Conservation (phyloP, 305 asterid genomes). For the Solanum chacoense region DNA sequence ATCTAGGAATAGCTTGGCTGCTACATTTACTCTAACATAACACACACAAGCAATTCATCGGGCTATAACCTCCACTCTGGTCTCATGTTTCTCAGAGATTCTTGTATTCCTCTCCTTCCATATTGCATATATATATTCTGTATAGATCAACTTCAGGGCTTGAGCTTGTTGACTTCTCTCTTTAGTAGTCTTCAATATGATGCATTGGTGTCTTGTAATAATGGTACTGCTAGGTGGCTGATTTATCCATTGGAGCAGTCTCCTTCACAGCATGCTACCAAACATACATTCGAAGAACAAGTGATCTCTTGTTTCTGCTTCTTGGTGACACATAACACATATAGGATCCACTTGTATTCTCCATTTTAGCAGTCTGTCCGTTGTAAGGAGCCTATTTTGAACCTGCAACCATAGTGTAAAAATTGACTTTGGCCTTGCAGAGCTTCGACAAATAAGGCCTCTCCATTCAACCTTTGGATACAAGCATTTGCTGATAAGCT, state of each 20-base stretch:
- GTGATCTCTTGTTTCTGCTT: not conserved
- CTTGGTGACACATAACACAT: not conserved
- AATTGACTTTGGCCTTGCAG: no score
- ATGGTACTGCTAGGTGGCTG: not conserved
- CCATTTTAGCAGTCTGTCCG: no score
- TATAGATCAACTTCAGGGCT: no score
- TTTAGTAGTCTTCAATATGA: not conserved
- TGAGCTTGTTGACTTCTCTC: not conserved
- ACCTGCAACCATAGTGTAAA: no score
- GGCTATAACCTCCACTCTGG: not conserved
- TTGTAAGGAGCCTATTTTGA: no score
- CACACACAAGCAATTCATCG: not conserved
- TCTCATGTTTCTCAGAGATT: not conserved
- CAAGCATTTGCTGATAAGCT: no score
- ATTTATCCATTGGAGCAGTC: not conserved
- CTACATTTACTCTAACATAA: not conserved
- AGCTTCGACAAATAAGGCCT: no score
- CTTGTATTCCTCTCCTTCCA: not conserved
- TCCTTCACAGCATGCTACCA: not conserved
- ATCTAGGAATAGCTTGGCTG: not conserved
- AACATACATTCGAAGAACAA: not conserved
- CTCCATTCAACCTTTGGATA: no score
- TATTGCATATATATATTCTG: not conserved
- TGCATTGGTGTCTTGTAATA: not conserved
- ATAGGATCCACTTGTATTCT: no score